These are phyloP conservation scores for Spathaspora gorwiae DNA, from an alignment of 805 yeast genomes.

Conservation along the genomic window DNA sequence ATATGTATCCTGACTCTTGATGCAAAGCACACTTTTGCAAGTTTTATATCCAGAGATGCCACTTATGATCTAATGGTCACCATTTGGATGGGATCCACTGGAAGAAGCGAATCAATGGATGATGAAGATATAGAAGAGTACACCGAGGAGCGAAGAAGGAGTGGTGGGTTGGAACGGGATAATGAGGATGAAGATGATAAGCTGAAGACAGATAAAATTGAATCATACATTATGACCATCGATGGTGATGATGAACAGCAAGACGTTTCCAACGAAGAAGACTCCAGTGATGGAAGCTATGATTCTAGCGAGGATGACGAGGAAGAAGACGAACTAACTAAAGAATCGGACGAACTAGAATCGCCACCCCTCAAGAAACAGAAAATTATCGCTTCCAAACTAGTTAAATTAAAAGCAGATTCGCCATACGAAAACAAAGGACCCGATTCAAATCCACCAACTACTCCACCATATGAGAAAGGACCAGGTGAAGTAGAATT, in stretches of 20 bases:
- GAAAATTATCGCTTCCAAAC: constrained; percentile 11
- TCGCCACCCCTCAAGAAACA: background rate
- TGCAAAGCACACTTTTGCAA: constrained; percentile 75
- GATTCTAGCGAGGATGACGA: constrained; percentile 17
- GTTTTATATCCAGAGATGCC: constrained; percentile 77
- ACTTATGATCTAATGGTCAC: constrained; percentile 66
- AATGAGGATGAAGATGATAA: constrained; percentile 19
- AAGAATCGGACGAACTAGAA: constrained; percentile 26
- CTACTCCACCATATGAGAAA: constrained; percentile 31
- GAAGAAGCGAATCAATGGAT: constrained; percentile 13
- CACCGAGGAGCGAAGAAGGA: constrained; percentile 26
- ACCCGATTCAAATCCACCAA: constrained; percentile 58
- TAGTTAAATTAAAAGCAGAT: constrained; percentile 33
- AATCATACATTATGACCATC: constrained; percentile 37
- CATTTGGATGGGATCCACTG: constrained; percentile 56
- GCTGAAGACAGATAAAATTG: constrained; percentile 19
- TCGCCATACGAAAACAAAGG: constrained; percentile 52
- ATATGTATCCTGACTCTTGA: constrained; percentile 63
- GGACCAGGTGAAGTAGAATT: constrained; percentile 41
- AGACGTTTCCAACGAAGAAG: constrained; percentile 9
- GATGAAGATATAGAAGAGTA: background rate
- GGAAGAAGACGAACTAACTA: constrained; percentile 13
- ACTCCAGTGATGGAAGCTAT: constrained; percentile 1
- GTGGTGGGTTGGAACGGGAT: constrained; percentile 48
- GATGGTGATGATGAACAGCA: constrained; percentile 30